Base-by-base conservation (phyloP, 106 monocot genomes). In the Allium cepa region DNA sequence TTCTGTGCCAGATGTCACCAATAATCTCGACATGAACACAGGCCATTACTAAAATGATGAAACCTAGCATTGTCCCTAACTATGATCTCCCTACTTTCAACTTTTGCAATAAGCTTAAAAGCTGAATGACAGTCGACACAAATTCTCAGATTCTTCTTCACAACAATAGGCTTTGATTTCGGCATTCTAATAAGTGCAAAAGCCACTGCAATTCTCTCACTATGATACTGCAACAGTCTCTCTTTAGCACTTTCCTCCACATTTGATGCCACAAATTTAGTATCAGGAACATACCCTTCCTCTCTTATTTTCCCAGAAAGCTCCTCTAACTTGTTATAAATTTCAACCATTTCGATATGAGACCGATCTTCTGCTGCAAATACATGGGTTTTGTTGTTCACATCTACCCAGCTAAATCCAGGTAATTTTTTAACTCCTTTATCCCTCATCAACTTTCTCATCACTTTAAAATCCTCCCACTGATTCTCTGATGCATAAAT, bases 21-120 rank as follows among this genome's bases (percentile, higher is more conserved):
- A 57, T 78, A 87, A 76, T 92, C 92, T 57, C 87, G 59, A 63
- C 92, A 87, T 7, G 92, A 87, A 62, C 92, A 92, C 46, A 50
- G 22, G 26, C 92, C 92, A 78, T 62, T 47, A 7, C 63, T 61
- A 60, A 92, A 92, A 67, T 82, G 92, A 62, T 92, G 84, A 59
- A 92, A 92, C 66, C 87, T 78, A 64, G 72, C 72, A 64, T 71
- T 77, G 57, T 88, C 82, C 70, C 87, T 85, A 1, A 92, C 68
- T 50, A 88, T 80, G 60, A 92, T 78, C 68, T 82, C 80, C 64
- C 92, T 84, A 15, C 9, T 63, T 53, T 68, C 82, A 3, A 82
- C 76, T 72, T 81, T 78, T 8, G 87, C 80, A 46, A 87, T 83
- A 53, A 80, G 76, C 85, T 85, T 92, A 22, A 88, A 71, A 1